Conservation (phyloP, 192 early-diverging fungal genomes). For the Entomortierella beljakovae region DNA sequence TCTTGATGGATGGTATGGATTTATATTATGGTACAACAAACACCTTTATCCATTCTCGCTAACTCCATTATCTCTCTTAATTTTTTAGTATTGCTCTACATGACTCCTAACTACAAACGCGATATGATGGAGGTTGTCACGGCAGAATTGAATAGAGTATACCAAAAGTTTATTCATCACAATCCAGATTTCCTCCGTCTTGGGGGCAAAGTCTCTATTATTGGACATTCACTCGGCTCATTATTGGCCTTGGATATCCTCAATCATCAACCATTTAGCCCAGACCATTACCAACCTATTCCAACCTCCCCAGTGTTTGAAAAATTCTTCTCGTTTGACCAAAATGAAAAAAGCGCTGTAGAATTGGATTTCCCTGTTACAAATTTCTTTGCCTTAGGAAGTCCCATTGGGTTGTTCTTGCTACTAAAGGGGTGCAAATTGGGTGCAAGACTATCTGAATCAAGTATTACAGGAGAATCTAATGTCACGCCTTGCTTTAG, state of each 20-base stretch:
- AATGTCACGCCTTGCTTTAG: slow-evolving; percentile 56
- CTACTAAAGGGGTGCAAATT: slow-evolving; percentile 81
- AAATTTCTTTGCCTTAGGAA: slow-evolving; percentile 86
- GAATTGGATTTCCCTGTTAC: slow-evolving; percentile 77
- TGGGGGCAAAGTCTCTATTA: slow-evolving; percentile 77
- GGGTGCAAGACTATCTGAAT: slow-evolving; percentile 55
- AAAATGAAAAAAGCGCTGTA: slow-evolving; percentile 25
- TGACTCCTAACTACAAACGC: slow-evolving; percentile 85
- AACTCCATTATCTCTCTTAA: background rate
- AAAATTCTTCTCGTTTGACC: slow-evolving; percentile 43
- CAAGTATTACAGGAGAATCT: slow-evolving; percentile 40
- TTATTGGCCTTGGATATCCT: slow-evolving; percentile 84
- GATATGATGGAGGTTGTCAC: slow-evolving; percentile 85
- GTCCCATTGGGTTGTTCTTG: slow-evolving; percentile 84
- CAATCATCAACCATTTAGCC: slow-evolving; percentile 68
- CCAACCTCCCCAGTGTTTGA: slow-evolving; percentile 53
- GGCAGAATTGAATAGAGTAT: slow-evolving; percentile 82
- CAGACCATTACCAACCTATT: slow-evolving; percentile 33
- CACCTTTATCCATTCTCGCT: background rate
- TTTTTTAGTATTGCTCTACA: slow-evolving; percentile 77
- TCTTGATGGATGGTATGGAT: slow-evolving; percentile 80
- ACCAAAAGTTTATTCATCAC: slow-evolving; percentile 73
- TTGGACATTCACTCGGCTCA: slow-evolving; percentile 85
- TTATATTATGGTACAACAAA: background rate
- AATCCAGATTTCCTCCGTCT: slow-evolving; percentile 78